These are phyloP conservation scores for Apiotrichum gracile DNA, from an alignment of 1,284 basidiomycete genomes.

Conservation along the genomic window DNA sequence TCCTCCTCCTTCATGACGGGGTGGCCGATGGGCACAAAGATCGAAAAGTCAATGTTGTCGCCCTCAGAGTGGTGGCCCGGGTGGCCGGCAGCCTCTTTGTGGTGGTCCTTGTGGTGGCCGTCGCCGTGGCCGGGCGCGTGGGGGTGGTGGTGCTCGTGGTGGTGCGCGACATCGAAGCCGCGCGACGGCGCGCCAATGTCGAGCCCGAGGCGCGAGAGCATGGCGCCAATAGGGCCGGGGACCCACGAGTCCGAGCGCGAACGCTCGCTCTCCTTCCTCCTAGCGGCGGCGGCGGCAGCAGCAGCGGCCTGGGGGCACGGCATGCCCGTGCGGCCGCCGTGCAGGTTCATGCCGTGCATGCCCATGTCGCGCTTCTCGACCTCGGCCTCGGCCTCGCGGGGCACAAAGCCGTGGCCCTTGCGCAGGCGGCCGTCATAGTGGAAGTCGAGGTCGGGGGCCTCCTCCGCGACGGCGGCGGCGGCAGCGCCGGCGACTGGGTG, in stretches of 20 bases:
- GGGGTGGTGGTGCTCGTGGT: not conserved
- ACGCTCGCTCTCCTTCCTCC: not conserved
- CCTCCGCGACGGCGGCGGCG: not conserved
- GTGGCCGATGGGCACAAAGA: not conserved
- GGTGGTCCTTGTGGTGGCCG: not conserved
- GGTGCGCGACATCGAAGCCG: not conserved
- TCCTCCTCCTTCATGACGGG: not conserved
- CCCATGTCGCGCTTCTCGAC: not conserved
- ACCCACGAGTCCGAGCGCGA: not conserved
- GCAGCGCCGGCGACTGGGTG: not conserved
- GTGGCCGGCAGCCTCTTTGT: not conserved
- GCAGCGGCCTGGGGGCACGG: not conserved
- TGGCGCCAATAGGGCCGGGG: not conserved
- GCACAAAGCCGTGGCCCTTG: not conserved
- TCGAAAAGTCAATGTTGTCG: not conserved
- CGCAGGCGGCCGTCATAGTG: not conserved
- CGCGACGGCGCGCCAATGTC: not conserved
- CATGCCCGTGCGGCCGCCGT: not conserved
- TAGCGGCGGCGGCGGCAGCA: not conserved
- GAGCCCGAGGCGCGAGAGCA: constrained; percentile 4
- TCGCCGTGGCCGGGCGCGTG: not conserved
- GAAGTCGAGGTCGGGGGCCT: not conserved
- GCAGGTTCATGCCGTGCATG: not conserved
- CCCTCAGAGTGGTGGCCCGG: not conserved
- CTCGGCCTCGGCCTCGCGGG: not conserved